Conservation (phyloP, 2,329 filamentous ascomycete species). For the Penicillium freii region DNA sequence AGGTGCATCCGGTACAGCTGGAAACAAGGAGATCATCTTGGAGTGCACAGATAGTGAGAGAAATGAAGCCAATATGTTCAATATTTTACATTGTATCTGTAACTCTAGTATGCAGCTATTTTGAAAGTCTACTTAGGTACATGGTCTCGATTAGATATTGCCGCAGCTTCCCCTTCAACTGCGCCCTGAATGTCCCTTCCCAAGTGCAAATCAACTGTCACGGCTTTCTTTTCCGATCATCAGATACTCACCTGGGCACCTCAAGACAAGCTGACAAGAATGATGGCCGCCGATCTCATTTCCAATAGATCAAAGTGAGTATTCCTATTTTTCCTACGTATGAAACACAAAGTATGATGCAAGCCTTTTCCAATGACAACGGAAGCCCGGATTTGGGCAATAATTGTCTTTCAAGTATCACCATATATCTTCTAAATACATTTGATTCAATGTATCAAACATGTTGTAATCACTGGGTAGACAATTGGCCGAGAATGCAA, state of each 20-base stretch:
- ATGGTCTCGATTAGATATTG: background rate
- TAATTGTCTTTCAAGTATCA: conserved; percentile 6
- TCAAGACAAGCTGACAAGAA: too few species aligned
- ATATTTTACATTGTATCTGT: background rate
- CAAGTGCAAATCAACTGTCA: background rate
- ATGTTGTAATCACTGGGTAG: conserved; percentile 26
- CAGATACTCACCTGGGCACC: too few species aligned
- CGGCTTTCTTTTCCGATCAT: too few species aligned
- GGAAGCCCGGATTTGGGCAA: background rate
- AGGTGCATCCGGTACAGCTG: background rate
- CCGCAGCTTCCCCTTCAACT: background rate
- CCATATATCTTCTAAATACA: conserved; percentile 24
- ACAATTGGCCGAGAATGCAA: conserved; percentile 21
- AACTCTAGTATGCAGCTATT: background rate
- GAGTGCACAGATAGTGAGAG: background rate
- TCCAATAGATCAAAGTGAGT: too few species aligned
- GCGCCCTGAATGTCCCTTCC: background rate
- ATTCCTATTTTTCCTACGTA: too few species aligned
- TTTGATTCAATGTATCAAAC: conserved; percentile 25
- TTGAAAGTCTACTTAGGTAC: background rate
- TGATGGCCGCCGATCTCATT: too few species aligned
- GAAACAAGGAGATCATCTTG: background rate
- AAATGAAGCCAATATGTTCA: background rate
- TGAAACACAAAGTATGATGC: too few species aligned
- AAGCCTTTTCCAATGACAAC: too few species aligned